Base-by-base conservation (phyloP, 768 basidiomycete species). In the Boletus rubescentipes region DNA sequence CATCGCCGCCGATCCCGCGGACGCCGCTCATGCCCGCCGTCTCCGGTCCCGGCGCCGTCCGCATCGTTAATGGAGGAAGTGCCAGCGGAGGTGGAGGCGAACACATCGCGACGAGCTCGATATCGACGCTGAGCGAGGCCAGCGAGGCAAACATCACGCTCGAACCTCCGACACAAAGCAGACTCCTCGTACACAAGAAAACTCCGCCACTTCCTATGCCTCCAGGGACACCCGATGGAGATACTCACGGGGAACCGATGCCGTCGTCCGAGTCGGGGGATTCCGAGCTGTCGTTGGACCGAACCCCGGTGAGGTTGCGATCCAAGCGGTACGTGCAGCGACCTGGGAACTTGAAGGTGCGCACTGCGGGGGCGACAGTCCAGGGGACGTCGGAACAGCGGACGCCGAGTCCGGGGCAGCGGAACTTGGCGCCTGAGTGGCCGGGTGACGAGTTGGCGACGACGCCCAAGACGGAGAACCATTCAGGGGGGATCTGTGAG, bases 381-480 rank as follows among this genome's bases (percentile, higher is more conserved):
- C 30, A 18, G 46, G 61, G 53, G 23, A 21, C 52, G 36, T 51
- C 64, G 6, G 58, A 72, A 37, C 69, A 71, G 50, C 77, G 73
- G 53, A 64, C 67, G 21, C 66, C 75, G 20, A 79, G 76, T 60
- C 76, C 79, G 2, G 79, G 79, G 26, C 75, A 73, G 3, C 79
- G 78, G 41, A 74, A 72, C 11, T 68, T 84, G 44, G 73, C 68
- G 2, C 82, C 83, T 2, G 81, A 84, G 41, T 82, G 78, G 76
- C 75, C 78, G 5, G 73, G 69, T 32, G 82, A 84, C 18, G 84
- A 86, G 21, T 62, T 61, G 31, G 71, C 74, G 18, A 72, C 72
- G 40, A 91, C 89, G 5, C 89, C 89, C 4, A 82, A 73, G 51
- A 80, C 80, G 18, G 62, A 73, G 20, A 74, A 62, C 14, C 86